Evolutionary conservation across 306 rosid genomes (phyloP), one percentile per base, ranked within the genome.

Genomic region (Lathyrus oleraceus): DNA sequence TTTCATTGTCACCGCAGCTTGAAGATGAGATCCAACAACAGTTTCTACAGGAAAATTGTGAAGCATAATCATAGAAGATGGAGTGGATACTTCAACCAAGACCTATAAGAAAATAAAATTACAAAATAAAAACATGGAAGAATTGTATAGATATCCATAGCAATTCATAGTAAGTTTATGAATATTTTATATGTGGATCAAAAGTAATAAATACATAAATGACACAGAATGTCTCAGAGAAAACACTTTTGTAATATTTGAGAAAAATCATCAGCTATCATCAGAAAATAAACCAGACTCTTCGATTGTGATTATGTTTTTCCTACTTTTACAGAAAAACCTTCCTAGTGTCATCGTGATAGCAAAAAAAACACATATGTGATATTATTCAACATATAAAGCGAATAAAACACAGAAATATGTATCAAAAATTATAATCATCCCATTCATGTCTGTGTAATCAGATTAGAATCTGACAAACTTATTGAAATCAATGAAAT

Each of bases 1-100:
- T 82, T 88, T 86, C 98, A 93, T 84, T 75, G 96, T 88, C 70
- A 90, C 94, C 17, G 96, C 93, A 77, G 96, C 96, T 78, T 79
- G 85, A 72, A 93, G 89, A 84, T 85, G 80, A 52, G 96, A 87
- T 73, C 96, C 96, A 78, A 93, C 89, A 76, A 85, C 87, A 82
- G 97, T 88, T 81, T 93, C 98, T 25, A 93, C 94, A 58, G 89
- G 97, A 79, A 88, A 88, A 72, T 72, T 78, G 74, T 10, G 88
- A 78, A 93, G 91, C 91, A 93, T 82, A 76, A 76, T 86, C 90
- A 93, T 82, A 30, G 97, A 87, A 65, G 85, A 69, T 36, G 97
- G 98, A 49, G 81, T 38, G 13, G 94, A 85, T 69, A 93, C 98
- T 81, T 88, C 96, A 79, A 93, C 77, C 32, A 80, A 75, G 80